Conservation (phyloP, 2,329 filamentous ascomycete species). For the Emergomyces africanus region DNA sequence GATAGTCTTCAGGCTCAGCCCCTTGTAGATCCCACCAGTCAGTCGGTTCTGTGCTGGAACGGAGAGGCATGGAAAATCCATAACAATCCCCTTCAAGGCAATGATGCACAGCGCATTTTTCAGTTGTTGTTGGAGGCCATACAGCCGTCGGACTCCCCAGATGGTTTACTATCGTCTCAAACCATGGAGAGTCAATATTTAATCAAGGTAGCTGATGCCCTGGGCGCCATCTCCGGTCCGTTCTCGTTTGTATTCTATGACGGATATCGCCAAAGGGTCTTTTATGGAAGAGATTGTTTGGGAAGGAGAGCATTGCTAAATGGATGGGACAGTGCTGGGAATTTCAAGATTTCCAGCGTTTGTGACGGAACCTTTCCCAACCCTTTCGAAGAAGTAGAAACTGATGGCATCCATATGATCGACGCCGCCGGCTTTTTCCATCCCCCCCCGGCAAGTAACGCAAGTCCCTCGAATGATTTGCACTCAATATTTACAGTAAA, state of each 20-base stretch:
- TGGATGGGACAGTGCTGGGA: constrained; percentile 35
- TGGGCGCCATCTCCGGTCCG: constrained; percentile 60
- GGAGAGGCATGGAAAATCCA: constrained; percentile 81
- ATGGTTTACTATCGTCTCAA: constrained; percentile 6
- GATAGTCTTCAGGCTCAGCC: constrained; percentile 60
- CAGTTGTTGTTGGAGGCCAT: constrained; percentile 40
- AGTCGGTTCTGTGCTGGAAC: constrained; percentile 84
- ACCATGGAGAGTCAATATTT: constrained; percentile 10
- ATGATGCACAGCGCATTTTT: constrained; percentile 66
- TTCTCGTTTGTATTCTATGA: constrained; percentile 86
- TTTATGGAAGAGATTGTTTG: constrained; percentile 76
- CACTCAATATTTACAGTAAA: neutral
- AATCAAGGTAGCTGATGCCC: constrained; percentile 27
- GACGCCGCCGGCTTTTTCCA: constrained; percentile 33
- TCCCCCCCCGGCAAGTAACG: neutral
- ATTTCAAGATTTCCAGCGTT: constrained; percentile 57
- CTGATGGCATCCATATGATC: constrained; percentile 65
- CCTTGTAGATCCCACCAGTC: constrained; percentile 42
- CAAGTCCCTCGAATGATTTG: neutral
- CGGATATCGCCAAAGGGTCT: constrained; percentile 47
- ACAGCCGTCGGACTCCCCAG: constrained; percentile 4
- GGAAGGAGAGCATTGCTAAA: constrained; percentile 70
- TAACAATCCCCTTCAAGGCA: constrained; percentile 47
- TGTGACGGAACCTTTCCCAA: constrained; percentile 38
- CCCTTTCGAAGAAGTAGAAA: constrained; percentile 68